These are phyloP conservation scores for Andrographis paniculata DNA, from an alignment of 305 asterid genomes.

Conservation along the genomic window DNA sequence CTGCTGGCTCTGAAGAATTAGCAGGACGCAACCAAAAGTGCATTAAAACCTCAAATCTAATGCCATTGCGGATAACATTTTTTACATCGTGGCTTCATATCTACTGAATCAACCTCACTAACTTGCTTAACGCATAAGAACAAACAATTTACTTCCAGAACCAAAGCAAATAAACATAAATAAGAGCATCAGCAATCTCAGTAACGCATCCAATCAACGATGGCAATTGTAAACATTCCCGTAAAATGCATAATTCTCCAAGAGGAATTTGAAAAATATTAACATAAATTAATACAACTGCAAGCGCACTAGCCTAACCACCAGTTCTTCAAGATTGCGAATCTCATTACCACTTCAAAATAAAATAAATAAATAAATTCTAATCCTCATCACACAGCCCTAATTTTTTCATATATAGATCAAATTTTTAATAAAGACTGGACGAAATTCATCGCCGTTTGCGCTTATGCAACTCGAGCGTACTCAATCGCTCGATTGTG, in stretches of 20 bases:
- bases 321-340: constrained; percentile 8
- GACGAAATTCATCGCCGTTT: not conserved
- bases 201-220: not conserved
- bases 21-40: not conserved
- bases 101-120: constrained; percentile 5
- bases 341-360: not conserved
- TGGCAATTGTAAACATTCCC: not conserved
- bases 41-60: not conserved
- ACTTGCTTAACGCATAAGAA: not conserved
- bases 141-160: not conserved
- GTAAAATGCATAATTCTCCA: not conserved
- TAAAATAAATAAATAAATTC: not conserved
- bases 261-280: not conserved
- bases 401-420: not conserved
- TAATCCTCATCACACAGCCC: not conserved
- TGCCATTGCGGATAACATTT: constrained; percentile 1
- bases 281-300: not conserved
- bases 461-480: not conserved
- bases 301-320: constrained; percentile 1
- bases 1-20: constrained; percentile 21
- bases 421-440: not conserved
- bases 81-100: constrained; percentile 1
- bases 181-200: not conserved
- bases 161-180: not conserved
- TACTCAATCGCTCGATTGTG: not conserved